Conservation (phyloP, 495 filamentous ascomycete species). For the Penicillium manginii region DNA sequence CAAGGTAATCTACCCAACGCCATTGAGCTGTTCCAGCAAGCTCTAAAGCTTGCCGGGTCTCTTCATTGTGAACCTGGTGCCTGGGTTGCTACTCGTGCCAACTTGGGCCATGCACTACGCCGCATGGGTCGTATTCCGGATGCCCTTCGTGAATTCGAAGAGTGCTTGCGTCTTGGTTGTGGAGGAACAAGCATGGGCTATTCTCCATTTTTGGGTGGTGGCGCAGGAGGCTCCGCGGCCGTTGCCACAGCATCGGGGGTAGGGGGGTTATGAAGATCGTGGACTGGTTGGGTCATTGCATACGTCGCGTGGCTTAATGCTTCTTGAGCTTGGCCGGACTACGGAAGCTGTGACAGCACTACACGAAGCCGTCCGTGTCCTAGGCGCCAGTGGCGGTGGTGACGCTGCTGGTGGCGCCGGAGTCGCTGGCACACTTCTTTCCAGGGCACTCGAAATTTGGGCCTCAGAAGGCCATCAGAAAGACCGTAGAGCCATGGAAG, state of each 20-base stretch:
- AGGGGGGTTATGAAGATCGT: slow-evolving; percentile 50
- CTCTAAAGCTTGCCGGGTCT: slow-evolving; percentile 74
- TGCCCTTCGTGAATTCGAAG: slow-evolving; percentile 77
- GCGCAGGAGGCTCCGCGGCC: slow-evolving; percentile 36
- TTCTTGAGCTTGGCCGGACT: slow-evolving; percentile 67
- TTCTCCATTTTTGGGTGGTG: slow-evolving; percentile 45
- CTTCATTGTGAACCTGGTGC: slow-evolving; percentile 80
- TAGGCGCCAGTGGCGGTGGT: slow-evolving; percentile 56
- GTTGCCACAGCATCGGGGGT: slow-evolving; percentile 42
- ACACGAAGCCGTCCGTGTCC: slow-evolving; percentile 69
- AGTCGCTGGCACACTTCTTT: slow-evolving; percentile 74
- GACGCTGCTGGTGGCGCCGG: slow-evolving; percentile 66
- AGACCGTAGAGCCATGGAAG: slow-evolving; percentile 26
- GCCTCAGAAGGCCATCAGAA: slow-evolving; percentile 45
- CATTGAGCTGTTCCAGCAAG: slow-evolving; percentile 70
- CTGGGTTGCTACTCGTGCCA: slow-evolving; percentile 86
- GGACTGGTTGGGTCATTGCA: slow-evolving; percentile 49
- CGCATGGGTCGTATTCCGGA: slow-evolving; percentile 69
- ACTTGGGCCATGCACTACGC: slow-evolving; percentile 85
- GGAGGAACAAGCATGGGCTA: slow-evolving; percentile 63
- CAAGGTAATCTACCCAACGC: slow-evolving; percentile 78
- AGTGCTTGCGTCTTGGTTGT: slow-evolving; percentile 77
- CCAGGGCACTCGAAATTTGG: slow-evolving; percentile 74
- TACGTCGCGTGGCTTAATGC: slow-evolving; percentile 63
- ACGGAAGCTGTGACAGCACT: slow-evolving; percentile 68